These are phyloP conservation scores for Tylopilus felleus DNA, from an alignment of 768 basidiomycete species.

Conservation along the genomic window DNA sequence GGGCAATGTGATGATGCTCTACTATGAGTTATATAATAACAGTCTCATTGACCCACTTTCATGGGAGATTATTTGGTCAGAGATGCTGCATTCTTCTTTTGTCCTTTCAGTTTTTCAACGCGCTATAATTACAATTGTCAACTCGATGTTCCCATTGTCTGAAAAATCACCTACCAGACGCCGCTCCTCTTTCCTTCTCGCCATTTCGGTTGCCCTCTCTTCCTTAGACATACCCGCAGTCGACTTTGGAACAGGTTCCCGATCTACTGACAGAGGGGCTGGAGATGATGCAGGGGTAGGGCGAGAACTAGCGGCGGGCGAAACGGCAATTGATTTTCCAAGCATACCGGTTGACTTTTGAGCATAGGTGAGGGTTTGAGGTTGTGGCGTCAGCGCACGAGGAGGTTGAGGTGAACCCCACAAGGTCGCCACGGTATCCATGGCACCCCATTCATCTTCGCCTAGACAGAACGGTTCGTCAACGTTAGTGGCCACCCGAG, in stretches of 20 bases:
- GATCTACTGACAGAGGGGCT: slow-evolving; percentile 5
- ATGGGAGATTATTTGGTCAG: neutral
- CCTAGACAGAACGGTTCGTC: neutral
- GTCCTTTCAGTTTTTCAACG: slow-evolving; percentile 76
- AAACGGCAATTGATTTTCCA: slow-evolving; percentile 1
- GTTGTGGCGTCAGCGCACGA: slow-evolving; percentile 23
- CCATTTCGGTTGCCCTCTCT: slow-evolving; percentile 93
- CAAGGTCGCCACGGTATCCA: slow-evolving; percentile 11
- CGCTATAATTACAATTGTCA: slow-evolving; percentile 41
- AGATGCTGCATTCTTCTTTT: slow-evolving; percentile 54
- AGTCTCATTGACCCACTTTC: no score
- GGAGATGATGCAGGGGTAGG: slow-evolving; percentile 29
- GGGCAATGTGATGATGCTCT: no score
- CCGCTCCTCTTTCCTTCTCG: slow-evolving; percentile 85
- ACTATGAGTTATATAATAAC: no score
- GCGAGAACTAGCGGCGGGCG: slow-evolving; percentile 18
- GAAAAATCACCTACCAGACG: slow-evolving; percentile 58
- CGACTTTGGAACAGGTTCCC: slow-evolving; percentile 22
- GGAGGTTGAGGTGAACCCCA: slow-evolving; percentile 20
- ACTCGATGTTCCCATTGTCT: neutral
- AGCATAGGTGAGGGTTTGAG: slow-evolving; percentile 1
- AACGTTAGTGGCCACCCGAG: neutral
- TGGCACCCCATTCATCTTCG: slow-evolving; percentile 23
- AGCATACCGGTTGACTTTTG: slow-evolving; percentile 1
- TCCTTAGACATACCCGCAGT: slow-evolving; percentile 70